phyloP scores from a whole-genome alignment of 768 basidiomycete species.

The Leccinum aurantiacum region DNA sequence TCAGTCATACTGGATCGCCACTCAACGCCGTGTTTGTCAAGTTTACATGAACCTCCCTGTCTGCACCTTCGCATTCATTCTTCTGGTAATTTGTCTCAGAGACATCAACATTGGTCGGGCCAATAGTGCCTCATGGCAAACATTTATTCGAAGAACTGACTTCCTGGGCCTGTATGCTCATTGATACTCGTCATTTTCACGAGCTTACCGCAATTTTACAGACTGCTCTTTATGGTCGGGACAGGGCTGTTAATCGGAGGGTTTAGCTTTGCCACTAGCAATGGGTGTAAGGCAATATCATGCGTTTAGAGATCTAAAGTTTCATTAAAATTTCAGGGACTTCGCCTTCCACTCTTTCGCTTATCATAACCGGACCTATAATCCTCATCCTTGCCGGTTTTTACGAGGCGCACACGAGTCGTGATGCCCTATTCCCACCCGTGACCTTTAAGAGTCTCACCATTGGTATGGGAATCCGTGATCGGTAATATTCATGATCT shows the following conservation, averaged over 20 bases:
- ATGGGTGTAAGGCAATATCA: constrained; percentile 56
- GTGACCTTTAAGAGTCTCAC: constrained; percentile 59
- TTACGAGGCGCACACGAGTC: constrained; percentile 65
- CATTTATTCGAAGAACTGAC: constrained; percentile 61
- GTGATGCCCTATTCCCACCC: constrained; percentile 72
- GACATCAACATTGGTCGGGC: constrained; percentile 48
- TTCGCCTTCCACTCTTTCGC: constrained; percentile 55
- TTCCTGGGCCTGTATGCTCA: constrained; percentile 71
- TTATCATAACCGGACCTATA: constrained; percentile 55
- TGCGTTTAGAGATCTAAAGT: constrained; percentile 3
- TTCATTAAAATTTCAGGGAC: constrained; percentile 50
- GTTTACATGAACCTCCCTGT: constrained; percentile 85
- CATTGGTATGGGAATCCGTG: constrained; percentile 46
- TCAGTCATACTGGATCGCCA: constrained; percentile 10
- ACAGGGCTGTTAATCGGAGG: constrained; percentile 71
- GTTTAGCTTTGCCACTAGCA: constrained; percentile 70
- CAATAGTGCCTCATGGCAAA: constrained; percentile 54
- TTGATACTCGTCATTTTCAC: constrained; percentile 14
- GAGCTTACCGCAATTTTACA: constrained; percentile 34
- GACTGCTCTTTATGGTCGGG: constrained; percentile 71
- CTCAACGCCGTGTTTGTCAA: constrained; percentile 32
- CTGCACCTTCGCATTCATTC: constrained; percentile 56
- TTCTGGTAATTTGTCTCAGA: constrained; percentile 62
- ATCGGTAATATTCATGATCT: constrained; percentile 12
- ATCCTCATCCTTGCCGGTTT: constrained; percentile 58